A percentile compares a stretch with the other conserved stretches of the same genome.
phyloP scores from a whole-genome alignment of 208 protist species.

The Leishmania tarentolae region DNA sequence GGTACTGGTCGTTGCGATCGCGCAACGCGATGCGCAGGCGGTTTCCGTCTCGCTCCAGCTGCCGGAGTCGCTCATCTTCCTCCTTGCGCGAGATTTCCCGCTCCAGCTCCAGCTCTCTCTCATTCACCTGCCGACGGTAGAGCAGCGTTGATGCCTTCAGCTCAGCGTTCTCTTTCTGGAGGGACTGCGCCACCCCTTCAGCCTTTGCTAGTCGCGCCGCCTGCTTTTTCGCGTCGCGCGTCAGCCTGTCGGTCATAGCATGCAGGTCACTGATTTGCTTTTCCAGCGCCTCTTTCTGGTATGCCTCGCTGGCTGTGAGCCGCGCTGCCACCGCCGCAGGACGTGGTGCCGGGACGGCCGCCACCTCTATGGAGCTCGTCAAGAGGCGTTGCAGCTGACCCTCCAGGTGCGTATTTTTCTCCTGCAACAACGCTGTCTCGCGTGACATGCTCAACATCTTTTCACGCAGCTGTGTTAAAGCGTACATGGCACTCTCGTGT shows the following conservation, averaged over 20 bases:
- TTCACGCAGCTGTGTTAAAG: constrained; percentile 29
- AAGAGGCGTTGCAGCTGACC: constrained; percentile 75
- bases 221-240: constrained; percentile 24
- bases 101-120: constrained; percentile 62
- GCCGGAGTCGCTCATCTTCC: constrained; percentile 41
- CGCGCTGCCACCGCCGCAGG: neutral
- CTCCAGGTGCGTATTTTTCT: constrained; percentile 60
- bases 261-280: constrained; percentile 46
- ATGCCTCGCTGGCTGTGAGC: constrained; percentile 28
- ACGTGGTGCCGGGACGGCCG: neutral
- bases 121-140: constrained; percentile 62
- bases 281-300: constrained; percentile 41
- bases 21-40: constrained; percentile 41
- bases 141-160: constrained; percentile 45
- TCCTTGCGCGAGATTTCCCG: constrained; percentile 31
- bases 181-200: constrained; percentile 21
- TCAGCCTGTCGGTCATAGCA: constrained; percentile 28
- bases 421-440: constrained; percentile 44
- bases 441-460: constrained; percentile 24
- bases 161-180: constrained; percentile 41
- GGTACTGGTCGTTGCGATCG: constrained; percentile 40
- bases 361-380: constrained; percentile 18
- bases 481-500: constrained; percentile 33
- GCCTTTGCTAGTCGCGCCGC: constrained; percentile 20
- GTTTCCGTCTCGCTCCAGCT: constrained; percentile 51